phyloP scores from a whole-genome alignment of 2,329 filamentous ascomycete genomes.

The Curvularia sp. region DNA sequence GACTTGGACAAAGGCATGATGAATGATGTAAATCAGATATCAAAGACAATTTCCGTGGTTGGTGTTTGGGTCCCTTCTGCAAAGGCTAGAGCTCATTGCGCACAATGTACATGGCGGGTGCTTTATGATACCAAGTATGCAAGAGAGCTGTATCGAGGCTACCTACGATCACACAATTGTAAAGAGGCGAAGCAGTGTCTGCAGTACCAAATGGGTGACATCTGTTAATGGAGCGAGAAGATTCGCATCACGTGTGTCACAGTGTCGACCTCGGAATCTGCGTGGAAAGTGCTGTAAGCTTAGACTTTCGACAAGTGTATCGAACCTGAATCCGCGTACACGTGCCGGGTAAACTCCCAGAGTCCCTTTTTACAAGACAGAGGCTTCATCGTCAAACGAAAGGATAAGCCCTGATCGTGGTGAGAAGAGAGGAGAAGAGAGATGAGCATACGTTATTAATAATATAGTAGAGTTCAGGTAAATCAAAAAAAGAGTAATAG shows the following conservation, averaged over 20 bases:
- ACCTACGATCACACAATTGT: too few relatives aligned
- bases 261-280: too few relatives aligned
- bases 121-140: not conserved
- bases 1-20: too few relatives aligned
- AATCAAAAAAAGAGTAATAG: not conserved
- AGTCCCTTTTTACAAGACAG: not conserved
- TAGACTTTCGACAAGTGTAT: not conserved
- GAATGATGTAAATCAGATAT: not conserved
- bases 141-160: not conserved
- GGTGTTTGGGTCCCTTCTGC: not conserved
- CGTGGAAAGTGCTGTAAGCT: not conserved
- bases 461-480: not conserved
- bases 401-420: not conserved
- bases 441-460: not conserved
- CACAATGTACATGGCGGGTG: not conserved
- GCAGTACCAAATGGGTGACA: too few relatives aligned
- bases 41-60: not conserved
- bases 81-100: not conserved
- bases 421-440: not conserved
- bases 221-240: not conserved
- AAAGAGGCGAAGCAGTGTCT: too few relatives aligned
- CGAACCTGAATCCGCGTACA: not conserved
- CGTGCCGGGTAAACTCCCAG: not conserved
- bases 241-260: not conserved
- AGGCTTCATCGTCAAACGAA: not conserved